Evolutionary conservation across 2,329 filamentous ascomycete genomes (phyloP).

Genomic region (Colletotrichum agaves): DNA sequence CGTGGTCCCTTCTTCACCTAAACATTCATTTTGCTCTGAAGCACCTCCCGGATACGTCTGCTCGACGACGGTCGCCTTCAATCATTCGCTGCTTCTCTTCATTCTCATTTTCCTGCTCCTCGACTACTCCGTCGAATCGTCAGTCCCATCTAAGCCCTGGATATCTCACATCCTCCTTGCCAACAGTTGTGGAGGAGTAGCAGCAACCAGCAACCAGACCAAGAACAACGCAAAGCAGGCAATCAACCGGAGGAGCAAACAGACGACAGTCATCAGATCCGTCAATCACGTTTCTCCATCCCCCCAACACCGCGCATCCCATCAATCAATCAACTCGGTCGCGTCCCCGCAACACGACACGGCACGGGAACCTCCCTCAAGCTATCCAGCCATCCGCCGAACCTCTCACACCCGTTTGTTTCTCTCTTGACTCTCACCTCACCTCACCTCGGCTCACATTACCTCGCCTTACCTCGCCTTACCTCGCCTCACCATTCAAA

Average conservation of each 20-base stretch:
- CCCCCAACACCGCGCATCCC: constrained; percentile 8
- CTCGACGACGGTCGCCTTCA: background rate
- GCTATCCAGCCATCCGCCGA: constrained; percentile 4
- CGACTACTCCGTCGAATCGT: background rate
- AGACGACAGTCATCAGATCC: constrained; percentile 17
- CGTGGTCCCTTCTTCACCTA: constrained; percentile 22
- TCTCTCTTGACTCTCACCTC: constrained; percentile 21
- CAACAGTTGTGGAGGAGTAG: constrained; percentile 2
- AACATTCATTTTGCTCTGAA: background rate
- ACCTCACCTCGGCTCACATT: background rate
- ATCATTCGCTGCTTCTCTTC: background rate
- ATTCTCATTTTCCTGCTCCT: background rate
- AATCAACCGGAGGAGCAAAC: constrained; percentile 1
- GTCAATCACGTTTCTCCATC: constrained; percentile 1
- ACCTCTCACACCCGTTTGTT: constrained; percentile 16
- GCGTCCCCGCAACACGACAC: constrained; percentile 33
- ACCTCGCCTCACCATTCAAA: background rate
- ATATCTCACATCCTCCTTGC: background rate
- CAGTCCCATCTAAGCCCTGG: background rate
- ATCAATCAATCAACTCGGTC: constrained; percentile 28
- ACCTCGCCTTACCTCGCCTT: background rate
- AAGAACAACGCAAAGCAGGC: constrained; percentile 11
- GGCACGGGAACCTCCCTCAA: constrained; percentile 30
- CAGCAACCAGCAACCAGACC: constrained; percentile 11
- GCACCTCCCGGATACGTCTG: constrained; percentile 8